phyloP scores from a whole-genome alignment of 2,329 filamentous ascomycete genomes.

The Arachnomyces sp. region DNA sequence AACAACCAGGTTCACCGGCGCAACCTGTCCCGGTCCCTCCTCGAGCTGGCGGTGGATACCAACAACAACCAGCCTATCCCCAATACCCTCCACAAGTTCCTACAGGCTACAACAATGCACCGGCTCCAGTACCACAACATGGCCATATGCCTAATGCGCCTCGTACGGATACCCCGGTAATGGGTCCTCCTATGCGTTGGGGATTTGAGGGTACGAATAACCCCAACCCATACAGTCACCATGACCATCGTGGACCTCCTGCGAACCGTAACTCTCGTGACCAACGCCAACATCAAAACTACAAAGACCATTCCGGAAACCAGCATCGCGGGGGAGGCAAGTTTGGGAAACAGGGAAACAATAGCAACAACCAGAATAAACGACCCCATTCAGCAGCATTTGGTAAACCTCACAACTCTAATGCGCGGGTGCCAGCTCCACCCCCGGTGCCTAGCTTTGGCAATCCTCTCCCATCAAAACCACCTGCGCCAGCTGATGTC shows the following conservation, averaged over 20 bases:
- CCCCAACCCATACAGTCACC: conserved; percentile 31
- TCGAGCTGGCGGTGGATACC: background rate
- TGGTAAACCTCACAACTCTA: conserved; percentile 6
- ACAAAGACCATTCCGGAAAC: conserved; percentile 14
- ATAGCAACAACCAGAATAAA: conserved; percentile 25
- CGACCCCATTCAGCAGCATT: background rate
- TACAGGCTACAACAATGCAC: conserved; percentile 4
- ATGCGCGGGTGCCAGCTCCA: conserved; percentile 29
- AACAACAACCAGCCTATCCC: too few relatives aligned
- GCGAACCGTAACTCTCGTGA: conserved; percentile 4
- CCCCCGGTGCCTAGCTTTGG: conserved; percentile 40
- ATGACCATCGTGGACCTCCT: conserved; percentile 14
- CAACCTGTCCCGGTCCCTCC: conserved; percentile 15
- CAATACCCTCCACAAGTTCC: conserved; percentile 16
- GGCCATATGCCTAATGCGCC: conserved; percentile 1
- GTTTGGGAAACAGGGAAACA: conserved; percentile 19
- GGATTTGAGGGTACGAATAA: conserved; percentile 46
- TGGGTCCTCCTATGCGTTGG: conserved; percentile 51
- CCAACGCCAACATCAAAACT: conserved; percentile 17
- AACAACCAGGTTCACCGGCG: conserved; percentile 1
- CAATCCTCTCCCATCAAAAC: conserved; percentile 35
- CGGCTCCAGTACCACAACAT: conserved; percentile 18
- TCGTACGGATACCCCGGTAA: conserved; percentile 32
- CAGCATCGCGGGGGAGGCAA: conserved; percentile 9
- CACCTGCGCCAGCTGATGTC: conserved; percentile 29